Conservation (phyloP, 2,329 filamentous ascomycete species). For the Fusarium bulbicola region DNA sequence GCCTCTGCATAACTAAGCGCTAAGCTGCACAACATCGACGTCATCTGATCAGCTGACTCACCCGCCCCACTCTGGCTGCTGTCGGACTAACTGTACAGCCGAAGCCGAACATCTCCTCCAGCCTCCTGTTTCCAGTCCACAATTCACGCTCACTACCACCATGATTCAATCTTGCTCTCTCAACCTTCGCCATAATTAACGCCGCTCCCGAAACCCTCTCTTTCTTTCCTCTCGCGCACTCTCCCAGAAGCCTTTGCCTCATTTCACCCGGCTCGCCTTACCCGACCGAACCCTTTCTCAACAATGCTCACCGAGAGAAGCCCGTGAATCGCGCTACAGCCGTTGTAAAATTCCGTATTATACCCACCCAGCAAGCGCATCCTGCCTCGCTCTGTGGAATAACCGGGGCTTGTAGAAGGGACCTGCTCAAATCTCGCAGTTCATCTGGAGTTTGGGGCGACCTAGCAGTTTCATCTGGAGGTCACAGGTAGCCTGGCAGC, state of each 20-base stretch:
- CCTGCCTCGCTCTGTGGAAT: not conserved
- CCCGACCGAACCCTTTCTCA: not conserved
- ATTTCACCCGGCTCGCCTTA: not conserved
- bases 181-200: not conserved
- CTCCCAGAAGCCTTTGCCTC: not conserved
- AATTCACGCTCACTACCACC: not conserved
- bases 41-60: not conserved
- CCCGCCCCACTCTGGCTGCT: not conserved
- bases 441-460: constrained; percentile 6
- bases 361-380: not conserved
- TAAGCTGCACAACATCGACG: not conserved
- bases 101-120: not conserved
- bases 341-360: not conserved
- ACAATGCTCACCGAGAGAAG: not conserved
- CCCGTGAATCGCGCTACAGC: constrained; percentile 2
- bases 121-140: not conserved
- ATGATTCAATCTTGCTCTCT: not conserved
- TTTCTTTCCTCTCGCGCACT: not conserved
- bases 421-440: constrained; percentile 1
- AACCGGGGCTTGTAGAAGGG: constrained; percentile 13
- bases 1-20: no score
- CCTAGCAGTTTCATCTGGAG: constrained; percentile 7
- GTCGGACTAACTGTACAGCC: not conserved
- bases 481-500: constrained; percentile 8
- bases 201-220: not conserved